phyloP scores from a whole-genome alignment of 345 rosid genomes.

The Lumnitzera racemosa region DNA sequence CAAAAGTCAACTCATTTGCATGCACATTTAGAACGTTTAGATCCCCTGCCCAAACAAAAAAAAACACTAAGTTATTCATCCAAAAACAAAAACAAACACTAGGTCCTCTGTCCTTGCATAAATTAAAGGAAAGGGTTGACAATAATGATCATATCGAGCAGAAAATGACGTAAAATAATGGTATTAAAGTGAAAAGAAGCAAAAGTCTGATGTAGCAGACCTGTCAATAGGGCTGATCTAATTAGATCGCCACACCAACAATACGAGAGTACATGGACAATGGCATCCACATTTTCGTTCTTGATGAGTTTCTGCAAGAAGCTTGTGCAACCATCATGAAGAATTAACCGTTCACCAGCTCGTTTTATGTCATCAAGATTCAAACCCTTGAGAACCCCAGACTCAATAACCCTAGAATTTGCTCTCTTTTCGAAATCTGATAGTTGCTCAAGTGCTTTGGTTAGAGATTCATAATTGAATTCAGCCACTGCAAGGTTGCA shows the following conservation, averaged over 20 bases:
- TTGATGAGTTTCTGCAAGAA: conserved; percentile 61
- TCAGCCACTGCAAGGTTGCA: conserved; percentile 37
- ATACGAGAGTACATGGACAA: conserved; percentile 73
- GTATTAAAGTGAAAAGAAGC: neutral
- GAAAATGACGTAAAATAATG: neutral
- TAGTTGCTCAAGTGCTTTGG: conserved; percentile 61
- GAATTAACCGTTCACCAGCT: conserved; percentile 77
- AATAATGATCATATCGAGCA: neutral
- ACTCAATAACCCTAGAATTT: conserved; percentile 74
- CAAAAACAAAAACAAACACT: neutral
- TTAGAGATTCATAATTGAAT: conserved; percentile 64
- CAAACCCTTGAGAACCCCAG: conserved; percentile 83
- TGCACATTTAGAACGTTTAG: conserved; percentile 50
- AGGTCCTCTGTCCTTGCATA: too few relatives aligned
- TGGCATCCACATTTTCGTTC: conserved; percentile 44
- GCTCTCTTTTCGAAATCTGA: conserved; percentile 76
- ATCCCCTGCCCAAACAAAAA: conserved; percentile 37
- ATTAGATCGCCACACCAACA: conserved; percentile 98
- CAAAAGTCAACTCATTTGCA: conserved; percentile 70
- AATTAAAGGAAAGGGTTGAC: neutral
- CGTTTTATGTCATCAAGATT: conserved; percentile 83
- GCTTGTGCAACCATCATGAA: conserved; percentile 80
- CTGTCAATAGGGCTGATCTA: conserved; percentile 64
- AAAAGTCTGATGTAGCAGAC: conserved; percentile 26
- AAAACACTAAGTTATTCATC: too few relatives aligned